Conservation (phyloP, 805 yeast genomes). For the Yarrowia sp. region DNA sequence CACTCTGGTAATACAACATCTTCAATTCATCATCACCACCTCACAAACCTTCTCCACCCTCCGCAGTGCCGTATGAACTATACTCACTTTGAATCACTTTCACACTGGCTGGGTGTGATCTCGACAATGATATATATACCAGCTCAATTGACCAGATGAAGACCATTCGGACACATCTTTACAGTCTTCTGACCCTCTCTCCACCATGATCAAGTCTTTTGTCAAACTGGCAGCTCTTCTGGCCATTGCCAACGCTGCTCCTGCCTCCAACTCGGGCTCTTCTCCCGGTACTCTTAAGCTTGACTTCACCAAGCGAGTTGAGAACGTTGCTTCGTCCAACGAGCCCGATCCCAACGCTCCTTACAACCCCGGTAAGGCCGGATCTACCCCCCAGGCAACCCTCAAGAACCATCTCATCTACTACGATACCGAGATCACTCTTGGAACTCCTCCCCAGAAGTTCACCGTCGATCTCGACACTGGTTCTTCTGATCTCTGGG, state of each 20-base stretch:
- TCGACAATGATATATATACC: not conserved
- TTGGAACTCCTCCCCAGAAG: constrained; percentile 66
- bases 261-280: constrained; percentile 1
- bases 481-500: constrained; percentile 75
- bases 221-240: constrained; percentile 18
- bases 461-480: constrained; percentile 67
- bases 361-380: constrained; percentile 10
- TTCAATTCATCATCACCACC: constrained; percentile 2
- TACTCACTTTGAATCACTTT: not conserved
- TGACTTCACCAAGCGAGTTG: constrained; percentile 5
- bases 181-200: no score
- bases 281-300: constrained; percentile 15
- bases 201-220: constrained; percentile 13
- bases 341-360: constrained; percentile 5
- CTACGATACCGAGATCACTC: constrained; percentile 37
- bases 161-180: not conserved
- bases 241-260: constrained; percentile 18
- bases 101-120: not conserved
- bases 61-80: constrained; percentile 8
- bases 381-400: not conserved
- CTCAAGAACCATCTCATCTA: constrained; percentile 12
- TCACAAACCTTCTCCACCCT: constrained; percentile 27
- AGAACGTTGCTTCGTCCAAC: not conserved
- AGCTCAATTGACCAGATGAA: not conserved
- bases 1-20: not conserved